These are phyloP conservation scores for Fusarium sp. DNA, from an alignment of 2,329 filamentous ascomycete species.

Conservation along the genomic window DNA sequence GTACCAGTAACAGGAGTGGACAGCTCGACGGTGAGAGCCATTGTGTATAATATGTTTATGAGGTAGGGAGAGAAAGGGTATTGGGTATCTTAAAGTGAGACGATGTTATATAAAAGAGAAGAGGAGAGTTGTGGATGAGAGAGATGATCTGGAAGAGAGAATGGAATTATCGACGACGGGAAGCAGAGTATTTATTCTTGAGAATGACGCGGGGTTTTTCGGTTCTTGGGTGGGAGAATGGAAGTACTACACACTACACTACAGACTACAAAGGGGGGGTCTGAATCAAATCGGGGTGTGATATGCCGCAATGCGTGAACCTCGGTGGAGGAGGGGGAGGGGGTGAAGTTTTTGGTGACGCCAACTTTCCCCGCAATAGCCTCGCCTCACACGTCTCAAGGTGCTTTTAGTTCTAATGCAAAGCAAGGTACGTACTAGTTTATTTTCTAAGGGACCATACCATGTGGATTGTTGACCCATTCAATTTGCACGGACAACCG, in stretches of 20 bases:
- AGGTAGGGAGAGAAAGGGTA: conserved; percentile 12
- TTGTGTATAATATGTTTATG: conserved; percentile 39
- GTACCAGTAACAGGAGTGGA: conserved; percentile 74
- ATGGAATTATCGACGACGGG: conserved; percentile 31
- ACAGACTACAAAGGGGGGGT: conserved; percentile 16
- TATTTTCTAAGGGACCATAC: conserved; percentile 3
- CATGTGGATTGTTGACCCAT: conserved; percentile 4
- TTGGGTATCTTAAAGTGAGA: conserved; percentile 44
- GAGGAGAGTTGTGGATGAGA: conserved; percentile 19
- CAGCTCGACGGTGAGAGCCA: conserved; percentile 67
- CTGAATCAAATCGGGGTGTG: conserved; percentile 15
- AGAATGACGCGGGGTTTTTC: conserved; percentile 44
- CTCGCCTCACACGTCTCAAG: conserved; percentile 39
- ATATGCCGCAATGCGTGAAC: conserved; percentile 8
- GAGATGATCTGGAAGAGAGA: conserved; percentile 45
- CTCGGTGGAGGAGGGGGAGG: conserved; percentile 32
- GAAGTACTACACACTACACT: neutral
- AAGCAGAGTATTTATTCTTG: conserved; percentile 47
- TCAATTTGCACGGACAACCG: conserved; percentile 22
- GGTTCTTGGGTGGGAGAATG: conserved; percentile 27
- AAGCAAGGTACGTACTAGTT: conserved; percentile 15
- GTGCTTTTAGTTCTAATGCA: neutral
- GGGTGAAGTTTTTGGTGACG: conserved; percentile 36
- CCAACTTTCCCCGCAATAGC: conserved; percentile 47
- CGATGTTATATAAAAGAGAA: conserved; percentile 30